These are phyloP conservation scores for Rugonectria rugulosa DNA, from an alignment of 2,329 filamentous ascomycete genomes.

Conservation along the genomic window DNA sequence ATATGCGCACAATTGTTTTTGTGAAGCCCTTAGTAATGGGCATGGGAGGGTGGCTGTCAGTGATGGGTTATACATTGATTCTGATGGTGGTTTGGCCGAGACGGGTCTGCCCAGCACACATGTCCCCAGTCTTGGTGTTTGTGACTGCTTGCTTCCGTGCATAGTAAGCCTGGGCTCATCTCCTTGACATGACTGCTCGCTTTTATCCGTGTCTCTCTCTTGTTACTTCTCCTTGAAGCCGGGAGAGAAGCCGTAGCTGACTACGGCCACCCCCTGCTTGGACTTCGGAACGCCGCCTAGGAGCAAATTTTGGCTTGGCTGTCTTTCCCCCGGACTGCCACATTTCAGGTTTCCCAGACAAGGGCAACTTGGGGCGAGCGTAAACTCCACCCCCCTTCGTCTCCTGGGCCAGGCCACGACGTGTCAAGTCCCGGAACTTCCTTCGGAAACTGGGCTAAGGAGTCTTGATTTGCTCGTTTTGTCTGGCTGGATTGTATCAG, in stretches of 20 bases:
- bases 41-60: background rate
- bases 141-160: conserved; percentile 8
- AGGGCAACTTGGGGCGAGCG: conserved; percentile 5
- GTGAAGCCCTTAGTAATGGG: background rate
- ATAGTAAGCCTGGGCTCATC: conserved; percentile 1
- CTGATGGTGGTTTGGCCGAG: conserved; percentile 8
- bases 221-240: background rate
- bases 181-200: background rate
- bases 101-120: background rate
- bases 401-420: conserved; percentile 22
- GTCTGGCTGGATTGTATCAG: conserved; percentile 15
- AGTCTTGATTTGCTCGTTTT: conserved; percentile 4
- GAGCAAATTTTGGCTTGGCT: conserved; percentile 14
- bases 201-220: conserved; percentile 2
- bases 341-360: conserved; percentile 17
- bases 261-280: conserved; percentile 3
- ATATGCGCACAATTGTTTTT: conserved; percentile 16
- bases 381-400: conserved; percentile 18
- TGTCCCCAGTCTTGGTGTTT: conserved; percentile 7
- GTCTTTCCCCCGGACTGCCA: conserved; percentile 20
- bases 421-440: conserved; percentile 27
- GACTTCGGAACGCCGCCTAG: conserved; percentile 16
- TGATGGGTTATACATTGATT: conserved; percentile 3
- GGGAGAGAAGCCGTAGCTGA: background rate
- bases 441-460: conserved; percentile 21